phyloP scores from a whole-genome alignment of 208 protist genomes.

The Leishmania mexicana region DNA sequence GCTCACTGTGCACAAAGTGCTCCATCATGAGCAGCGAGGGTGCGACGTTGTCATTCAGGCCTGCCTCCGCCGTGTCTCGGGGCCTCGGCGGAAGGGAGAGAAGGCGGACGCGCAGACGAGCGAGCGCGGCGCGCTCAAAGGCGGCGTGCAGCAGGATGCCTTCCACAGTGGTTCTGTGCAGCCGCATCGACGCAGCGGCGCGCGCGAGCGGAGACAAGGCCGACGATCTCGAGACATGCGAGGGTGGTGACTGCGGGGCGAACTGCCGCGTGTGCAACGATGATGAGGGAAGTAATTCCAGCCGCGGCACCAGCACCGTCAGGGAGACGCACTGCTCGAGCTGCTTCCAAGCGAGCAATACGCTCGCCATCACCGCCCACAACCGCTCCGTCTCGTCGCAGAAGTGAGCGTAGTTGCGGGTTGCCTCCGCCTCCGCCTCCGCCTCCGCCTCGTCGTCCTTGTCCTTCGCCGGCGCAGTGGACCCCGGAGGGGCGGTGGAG shows the following conservation, averaged over 20 bases:
- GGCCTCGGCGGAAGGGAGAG: background rate
- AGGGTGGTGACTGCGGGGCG: background rate
- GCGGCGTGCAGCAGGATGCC: conserved; percentile 7
- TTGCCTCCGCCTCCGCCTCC: background rate
- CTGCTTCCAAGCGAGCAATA: conserved; percentile 43
- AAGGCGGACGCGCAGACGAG: conserved; percentile 19
- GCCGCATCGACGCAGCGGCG: conserved; percentile 4
- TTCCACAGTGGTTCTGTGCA: background rate
- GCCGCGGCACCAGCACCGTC: conserved; percentile 6
- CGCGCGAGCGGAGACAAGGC: conserved; percentile 10
- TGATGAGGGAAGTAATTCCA: conserved; percentile 10
- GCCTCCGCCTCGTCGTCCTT: background rate
- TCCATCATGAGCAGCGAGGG: conserved; percentile 17
- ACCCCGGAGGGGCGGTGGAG: background rate
- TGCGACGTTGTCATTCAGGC: background rate
- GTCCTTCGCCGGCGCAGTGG: background rate
- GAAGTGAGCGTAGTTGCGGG: conserved; percentile 11
- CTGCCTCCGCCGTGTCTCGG: background rate
- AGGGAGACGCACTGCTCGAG: conserved; percentile 18
- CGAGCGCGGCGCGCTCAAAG: conserved; percentile 2
- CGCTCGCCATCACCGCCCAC: conserved; percentile 36
- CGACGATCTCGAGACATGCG: background rate
- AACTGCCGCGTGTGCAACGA: background rate
- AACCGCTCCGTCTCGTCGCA: conserved; percentile 26
- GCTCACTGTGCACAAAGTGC: background rate